These are phyloP conservation scores for Perilla frutescens DNA, from an alignment of 257 asterid genomes.

Conservation along the genomic window DNA sequence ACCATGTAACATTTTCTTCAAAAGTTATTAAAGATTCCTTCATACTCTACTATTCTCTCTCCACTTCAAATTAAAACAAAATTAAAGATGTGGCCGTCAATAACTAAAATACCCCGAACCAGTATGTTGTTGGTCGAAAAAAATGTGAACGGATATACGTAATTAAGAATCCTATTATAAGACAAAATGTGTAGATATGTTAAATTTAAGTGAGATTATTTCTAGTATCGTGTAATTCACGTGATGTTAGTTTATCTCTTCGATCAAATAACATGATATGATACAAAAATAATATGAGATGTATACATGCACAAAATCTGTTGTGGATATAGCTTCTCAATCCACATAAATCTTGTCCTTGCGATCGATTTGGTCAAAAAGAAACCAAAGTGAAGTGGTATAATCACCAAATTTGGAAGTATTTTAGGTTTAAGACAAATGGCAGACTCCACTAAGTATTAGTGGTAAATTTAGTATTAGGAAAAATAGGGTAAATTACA, in stretches of 20 bases:
- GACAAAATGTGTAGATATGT: too few species aligned
- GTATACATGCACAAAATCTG: neutral
- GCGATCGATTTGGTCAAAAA: neutral
- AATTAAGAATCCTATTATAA: too few species aligned
- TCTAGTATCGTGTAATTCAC: neutral
- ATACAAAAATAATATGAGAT: neutral
- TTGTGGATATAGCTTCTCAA: neutral
- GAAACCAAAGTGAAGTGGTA: neutral
- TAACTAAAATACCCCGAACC: too few species aligned
- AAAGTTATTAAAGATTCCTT: too few species aligned
- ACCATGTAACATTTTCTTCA: too few species aligned
- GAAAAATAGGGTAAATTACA: neutral
- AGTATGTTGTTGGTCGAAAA: too few species aligned
- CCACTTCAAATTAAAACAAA: too few species aligned
- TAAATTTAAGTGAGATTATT: neutral
- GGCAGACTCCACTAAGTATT: conserved; percentile 12
- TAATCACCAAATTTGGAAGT: conserved; percentile 25
- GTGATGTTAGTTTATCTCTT: neutral
- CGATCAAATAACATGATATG: neutral
- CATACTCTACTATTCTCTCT: too few species aligned
- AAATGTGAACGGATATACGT: too few species aligned
- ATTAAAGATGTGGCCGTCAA: too few species aligned
- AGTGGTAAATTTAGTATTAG: neutral
- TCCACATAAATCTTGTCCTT: neutral
- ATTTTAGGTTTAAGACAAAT: neutral